Evolutionary conservation across 2,329 filamentous ascomycete genomes (phyloP).

Genomic region (Akanthomyces muscarius): DNA sequence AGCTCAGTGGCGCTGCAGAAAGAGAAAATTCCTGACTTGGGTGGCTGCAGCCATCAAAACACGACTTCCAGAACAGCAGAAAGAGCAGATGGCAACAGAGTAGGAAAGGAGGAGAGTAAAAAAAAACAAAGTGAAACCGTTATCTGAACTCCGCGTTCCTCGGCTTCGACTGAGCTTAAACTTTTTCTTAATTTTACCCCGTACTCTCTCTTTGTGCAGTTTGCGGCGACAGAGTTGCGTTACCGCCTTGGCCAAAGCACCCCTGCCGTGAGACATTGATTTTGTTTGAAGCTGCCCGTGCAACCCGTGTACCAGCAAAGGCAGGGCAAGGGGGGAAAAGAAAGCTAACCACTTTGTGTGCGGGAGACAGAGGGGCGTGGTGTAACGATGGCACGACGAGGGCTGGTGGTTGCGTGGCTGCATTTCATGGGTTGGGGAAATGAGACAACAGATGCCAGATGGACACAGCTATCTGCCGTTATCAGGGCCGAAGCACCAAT

Average conservation of each 20-base stretch:
- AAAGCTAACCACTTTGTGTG: neutral
- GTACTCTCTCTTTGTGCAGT: neutral
- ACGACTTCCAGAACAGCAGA: neutral
- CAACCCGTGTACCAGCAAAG: neutral
- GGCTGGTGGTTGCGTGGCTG: neutral
- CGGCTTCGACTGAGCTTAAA: slow-evolving; percentile 5
- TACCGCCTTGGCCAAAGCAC: neutral
- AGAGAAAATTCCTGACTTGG: neutral
- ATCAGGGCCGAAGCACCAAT: neutral
- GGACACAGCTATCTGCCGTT: neutral
- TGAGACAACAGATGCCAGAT: slow-evolving; percentile 7
- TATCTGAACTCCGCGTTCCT: neutral
- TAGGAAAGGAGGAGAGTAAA: neutral
- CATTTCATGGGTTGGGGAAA: slow-evolving; percentile 11
- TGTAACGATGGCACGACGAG: slow-evolving; percentile 5
- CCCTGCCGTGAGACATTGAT: slow-evolving; percentile 11
- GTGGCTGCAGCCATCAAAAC: neutral
- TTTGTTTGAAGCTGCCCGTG: slow-evolving; percentile 5
- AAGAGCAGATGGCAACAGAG: neutral
- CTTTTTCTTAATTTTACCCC: slow-evolving; percentile 2
- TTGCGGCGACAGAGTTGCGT: neutral
- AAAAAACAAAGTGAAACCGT: slow-evolving; percentile 3
- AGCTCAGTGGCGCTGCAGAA: neutral
- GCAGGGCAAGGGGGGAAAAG: neutral
- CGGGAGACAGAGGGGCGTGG: neutral